Conservation (phyloP, 345 rosid genomes). For the Cardamine chenopodiifolia region DNA sequence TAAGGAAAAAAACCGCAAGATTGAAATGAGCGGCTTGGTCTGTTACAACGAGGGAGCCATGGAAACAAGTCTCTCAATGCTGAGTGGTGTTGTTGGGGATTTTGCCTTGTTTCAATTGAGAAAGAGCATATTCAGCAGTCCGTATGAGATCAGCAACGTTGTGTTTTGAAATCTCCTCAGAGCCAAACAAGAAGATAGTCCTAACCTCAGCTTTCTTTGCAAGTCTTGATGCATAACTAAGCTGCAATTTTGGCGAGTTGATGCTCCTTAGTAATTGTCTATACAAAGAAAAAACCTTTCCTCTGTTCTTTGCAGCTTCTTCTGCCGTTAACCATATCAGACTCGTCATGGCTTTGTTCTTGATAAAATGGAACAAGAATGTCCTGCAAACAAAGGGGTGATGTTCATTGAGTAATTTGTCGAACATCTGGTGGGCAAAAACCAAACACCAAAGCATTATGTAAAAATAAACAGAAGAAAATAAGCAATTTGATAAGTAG, state of each 20-base stretch:
- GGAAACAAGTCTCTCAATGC: conserved; percentile 26
- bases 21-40: too few relatives aligned
- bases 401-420: conserved; percentile 28
- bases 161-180: conserved; percentile 58
- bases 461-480: too few relatives aligned
- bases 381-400: neutral
- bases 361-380: neutral
- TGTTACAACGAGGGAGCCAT: neutral
- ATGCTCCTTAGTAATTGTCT: conserved; percentile 59
- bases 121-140: conserved; percentile 58
- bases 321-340: conserved; percentile 60
- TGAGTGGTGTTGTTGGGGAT: conserved; percentile 49
- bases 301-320: conserved; percentile 58
- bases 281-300: conserved; percentile 54
- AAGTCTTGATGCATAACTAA: conserved; percentile 60
- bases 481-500: too few relatives aligned
- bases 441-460: conserved; percentile 22
- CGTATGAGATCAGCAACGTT: conserved; percentile 58
- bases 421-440: conserved; percentile 29
- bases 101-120: conserved; percentile 55
- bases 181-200: conserved; percentile 55
- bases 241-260: conserved; percentile 57
- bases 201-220: conserved; percentile 65
- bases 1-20: too few relatives aligned
- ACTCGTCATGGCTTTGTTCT: conserved; percentile 33